Percentiles rank a stretch among this genome's conserved stretches.
These are phyloP conservation scores for Xylaria castorea DNA, from an alignment of 495 filamentous ascomycete genomes.

Conservation along the genomic window DNA sequence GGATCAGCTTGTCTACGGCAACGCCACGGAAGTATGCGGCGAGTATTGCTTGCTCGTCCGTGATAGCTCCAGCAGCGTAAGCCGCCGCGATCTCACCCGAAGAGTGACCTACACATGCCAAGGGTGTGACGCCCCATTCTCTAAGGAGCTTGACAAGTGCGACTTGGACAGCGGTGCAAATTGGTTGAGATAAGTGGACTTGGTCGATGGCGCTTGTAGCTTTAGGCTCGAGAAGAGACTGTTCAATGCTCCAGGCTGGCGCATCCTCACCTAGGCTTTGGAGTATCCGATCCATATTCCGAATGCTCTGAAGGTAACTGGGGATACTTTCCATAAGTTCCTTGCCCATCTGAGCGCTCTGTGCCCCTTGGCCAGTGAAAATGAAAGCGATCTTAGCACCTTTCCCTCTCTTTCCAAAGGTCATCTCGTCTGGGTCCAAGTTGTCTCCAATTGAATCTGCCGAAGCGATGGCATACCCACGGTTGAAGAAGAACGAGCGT, in stretches of 20 bases:
- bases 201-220: slow-evolving; percentile 35
- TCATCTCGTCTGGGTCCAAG: not conserved
- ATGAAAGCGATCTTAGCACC: slow-evolving; percentile 15
- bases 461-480: not conserved
- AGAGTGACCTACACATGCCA: slow-evolving; percentile 43
- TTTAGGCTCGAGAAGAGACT: slow-evolving; percentile 32
- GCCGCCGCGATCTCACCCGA: slow-evolving; percentile 48
- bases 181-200: slow-evolving; percentile 42
- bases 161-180: slow-evolving; percentile 51
- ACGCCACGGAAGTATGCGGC: slow-evolving; percentile 42
- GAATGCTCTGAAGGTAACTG: slow-evolving; percentile 39
- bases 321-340: slow-evolving; percentile 18
- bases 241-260: slow-evolving; percentile 28
- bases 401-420: not conserved
- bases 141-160: slow-evolving; percentile 56
- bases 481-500: not conserved
- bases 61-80: slow-evolving; percentile 37
- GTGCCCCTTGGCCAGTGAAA: slow-evolving; percentile 26
- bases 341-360: slow-evolving; percentile 14
- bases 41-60: slow-evolving; percentile 31
- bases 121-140: slow-evolving; percentile 50
- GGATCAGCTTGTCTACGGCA: slow-evolving; percentile 29
- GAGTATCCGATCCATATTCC: slow-evolving; percentile 34
- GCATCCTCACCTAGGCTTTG: slow-evolving; percentile 10
- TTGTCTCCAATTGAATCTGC: not conserved